Evolutionary conservation across 1,284 basidiomycete species (phyloP), one percentile per base, ranked within the genome.

Genomic region (Cerrena zonata): DNA sequence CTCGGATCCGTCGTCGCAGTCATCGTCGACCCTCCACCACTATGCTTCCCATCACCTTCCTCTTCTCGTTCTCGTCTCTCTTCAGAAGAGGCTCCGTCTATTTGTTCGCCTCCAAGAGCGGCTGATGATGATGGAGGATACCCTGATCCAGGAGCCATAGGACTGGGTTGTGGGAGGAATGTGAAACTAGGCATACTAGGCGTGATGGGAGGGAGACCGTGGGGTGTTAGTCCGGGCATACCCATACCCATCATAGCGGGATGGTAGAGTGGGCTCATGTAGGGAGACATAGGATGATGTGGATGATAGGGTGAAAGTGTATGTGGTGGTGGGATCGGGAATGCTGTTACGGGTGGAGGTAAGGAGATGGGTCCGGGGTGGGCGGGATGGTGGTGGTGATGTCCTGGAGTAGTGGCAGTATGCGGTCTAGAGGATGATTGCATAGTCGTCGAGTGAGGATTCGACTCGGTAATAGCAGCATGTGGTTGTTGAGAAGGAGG

Each of bases 131-230:
- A 34, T 5, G 49, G 25, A 18, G 30, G 7, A 34, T 40, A 19
- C 21, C 37, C n/a, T 11, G 26, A 19, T 7, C 38, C 23, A 26
- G 42, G 27, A 11, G 47, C 59, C 45, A 47, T 27, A 2, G 68
- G 63, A 21, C 60, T 65, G 37, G 58, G 66, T 39, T 80, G 78
- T 38, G 76, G 74, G 37, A 78, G 68, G 65, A 88, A 88, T 21
- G 76, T 79, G 67, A 89, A 89, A 10, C 83, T 76, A 4, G 86
- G 86, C 86, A 89, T 89, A 56, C 82, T 83, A 1, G 86, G 86
- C 23, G 86, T 89, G 49, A 89, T 86, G 2, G 85, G 84, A 19
- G 84, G 84, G 7, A 87, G 68, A 0, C 85, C 86, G 56, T 80
- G 80, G 24, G 84, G 82, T 11, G 84, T 87, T 59, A 80, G 74